Evolutionary conservation across 202 grass and related monocot genomes (phyloP).

Genomic region (Panicum hallii): DNA sequence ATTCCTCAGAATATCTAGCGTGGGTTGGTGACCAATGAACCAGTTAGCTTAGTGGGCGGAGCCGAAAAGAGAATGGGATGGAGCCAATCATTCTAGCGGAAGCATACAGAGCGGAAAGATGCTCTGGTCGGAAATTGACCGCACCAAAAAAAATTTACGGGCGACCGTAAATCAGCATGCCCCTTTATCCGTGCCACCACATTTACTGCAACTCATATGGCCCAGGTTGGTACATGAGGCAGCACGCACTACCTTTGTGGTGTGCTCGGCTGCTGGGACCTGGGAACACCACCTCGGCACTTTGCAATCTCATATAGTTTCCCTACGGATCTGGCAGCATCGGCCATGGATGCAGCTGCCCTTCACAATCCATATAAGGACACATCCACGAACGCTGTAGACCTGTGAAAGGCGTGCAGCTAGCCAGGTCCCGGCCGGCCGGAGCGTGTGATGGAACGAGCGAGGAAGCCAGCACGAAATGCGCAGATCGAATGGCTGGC

Average conservation of each 20-base stretch:
- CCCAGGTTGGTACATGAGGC: conserved; percentile 6
- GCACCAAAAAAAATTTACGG: too few species aligned
- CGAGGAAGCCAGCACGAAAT: background rate
- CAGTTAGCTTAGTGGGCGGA: too few species aligned
- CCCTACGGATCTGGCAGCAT: conserved; percentile 12
- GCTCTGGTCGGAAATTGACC: too few species aligned
- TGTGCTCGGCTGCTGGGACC: background rate
- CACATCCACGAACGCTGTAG: conserved; percentile 5
- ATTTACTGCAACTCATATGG: background rate
- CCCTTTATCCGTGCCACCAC: background rate
- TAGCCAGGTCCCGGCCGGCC: conserved; percentile 31
- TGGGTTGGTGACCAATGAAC: too few species aligned
- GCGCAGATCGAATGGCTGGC: background rate
- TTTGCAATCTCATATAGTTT: background rate
- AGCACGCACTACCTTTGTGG: background rate
- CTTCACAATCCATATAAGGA: conserved; percentile 26
- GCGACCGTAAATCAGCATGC: too few species aligned
- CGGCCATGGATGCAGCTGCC: conserved; percentile 15
- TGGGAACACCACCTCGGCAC: background rate
- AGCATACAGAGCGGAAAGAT: too few species aligned
- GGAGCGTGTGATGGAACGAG: background rate
- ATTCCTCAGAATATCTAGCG: too few species aligned
- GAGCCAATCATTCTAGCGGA: too few species aligned
- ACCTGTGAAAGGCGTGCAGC: background rate
- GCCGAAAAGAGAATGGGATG: too few species aligned